Evolutionary conservation across 2,329 filamentous ascomycete species (phyloP).

Genomic region (Pseudovirgaria hyperparasitica): DNA sequence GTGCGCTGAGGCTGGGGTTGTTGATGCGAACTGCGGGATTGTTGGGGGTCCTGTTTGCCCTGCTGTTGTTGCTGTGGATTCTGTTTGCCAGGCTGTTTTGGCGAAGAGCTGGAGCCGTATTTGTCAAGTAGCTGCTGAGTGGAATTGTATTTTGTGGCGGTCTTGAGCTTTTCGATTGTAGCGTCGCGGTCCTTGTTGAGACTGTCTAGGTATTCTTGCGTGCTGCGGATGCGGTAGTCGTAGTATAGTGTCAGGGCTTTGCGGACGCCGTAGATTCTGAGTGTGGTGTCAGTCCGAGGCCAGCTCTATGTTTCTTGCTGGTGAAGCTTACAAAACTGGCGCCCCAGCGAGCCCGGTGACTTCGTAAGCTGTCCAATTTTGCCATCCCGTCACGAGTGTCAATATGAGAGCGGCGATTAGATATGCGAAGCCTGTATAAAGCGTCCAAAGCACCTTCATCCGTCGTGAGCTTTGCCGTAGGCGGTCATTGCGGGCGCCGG

Average conservation of each 20-base stretch:
- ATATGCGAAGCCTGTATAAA: conserved; percentile 86
- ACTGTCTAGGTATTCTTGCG: conserved; percentile 56
- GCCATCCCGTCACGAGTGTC: conserved; percentile 71
- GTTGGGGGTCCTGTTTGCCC: conserved; percentile 16
- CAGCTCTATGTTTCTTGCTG: neutral
- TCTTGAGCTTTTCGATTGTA: conserved; percentile 89
- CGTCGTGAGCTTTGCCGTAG: conserved; percentile 62
- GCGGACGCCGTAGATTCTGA: conserved; percentile 68
- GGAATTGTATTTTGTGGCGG: conserved; percentile 89
- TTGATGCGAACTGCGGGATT: too few species aligned
- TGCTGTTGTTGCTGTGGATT: conserved; percentile 16
- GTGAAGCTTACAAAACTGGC: conserved; percentile 53
- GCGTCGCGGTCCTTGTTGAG: conserved; percentile 67
- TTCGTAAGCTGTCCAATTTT: conserved; percentile 63
- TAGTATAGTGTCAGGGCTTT: conserved; percentile 57
- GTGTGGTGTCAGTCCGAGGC: conserved; percentile 5
- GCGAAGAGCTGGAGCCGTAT: conserved; percentile 49
- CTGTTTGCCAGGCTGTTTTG: conserved; percentile 12
- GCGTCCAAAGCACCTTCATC: conserved; percentile 72
- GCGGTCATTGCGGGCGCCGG: conserved; percentile 60
- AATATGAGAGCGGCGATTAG: conserved; percentile 75
- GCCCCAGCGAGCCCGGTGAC: conserved; percentile 67
- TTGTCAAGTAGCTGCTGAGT: conserved; percentile 89
- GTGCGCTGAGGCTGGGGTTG: conserved; percentile 33
- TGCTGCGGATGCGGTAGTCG: conserved; percentile 63